Base-by-base conservation (phyloP, 2,329 filamentous ascomycete genomes). In the Whalleya microplaca region DNA sequence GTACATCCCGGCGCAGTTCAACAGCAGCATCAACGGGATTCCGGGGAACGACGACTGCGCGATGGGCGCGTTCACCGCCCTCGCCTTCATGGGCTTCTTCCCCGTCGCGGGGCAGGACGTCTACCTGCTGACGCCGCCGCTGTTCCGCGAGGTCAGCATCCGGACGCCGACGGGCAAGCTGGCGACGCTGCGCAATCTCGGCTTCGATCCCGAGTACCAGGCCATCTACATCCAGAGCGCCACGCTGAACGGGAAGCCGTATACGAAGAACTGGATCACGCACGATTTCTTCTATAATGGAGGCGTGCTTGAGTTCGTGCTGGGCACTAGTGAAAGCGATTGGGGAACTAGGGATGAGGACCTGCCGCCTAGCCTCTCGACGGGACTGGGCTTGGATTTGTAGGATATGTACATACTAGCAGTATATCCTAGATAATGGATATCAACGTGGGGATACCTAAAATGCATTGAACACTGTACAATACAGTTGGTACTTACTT, bases 1-100 rank as follows among this genome's bases (percentile, higher is more conserved):
- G 60, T 90, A 91, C 69, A 85, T 91, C 48, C 88, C 88, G 0
- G 74, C 75, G 0, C 80, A 84, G 51, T 91, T 91, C 78, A 89
- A 90, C 75, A 80, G 81, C 29, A 83, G 81, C 0, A 68, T 84
- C 7, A 78, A 77, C 42, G 88, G 89, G 0, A 78, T 84, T 21
- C 80, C 80, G 1, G 81, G 81, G 29, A 84, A 84, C 68, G 81
- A 84, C 66, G 81, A 84, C 72, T 81, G 79, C 50, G 80, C 80
- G 61, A 83, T 83, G 80, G 80, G 80, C 12, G 78, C 80, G 0
- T 83, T 84, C 59, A 73, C 76, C 20, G 76, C 78, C 10, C 77
- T 83, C 60, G 78, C 77, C 8, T 76, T 80, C 65, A 76, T 83
- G 75, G 81, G 81, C 0, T 78, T 83, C 62, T 84, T 82, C 63